Base-by-base conservation (phyloP, 1,139 yeast genomes). In the Pichia sp. region DNA sequence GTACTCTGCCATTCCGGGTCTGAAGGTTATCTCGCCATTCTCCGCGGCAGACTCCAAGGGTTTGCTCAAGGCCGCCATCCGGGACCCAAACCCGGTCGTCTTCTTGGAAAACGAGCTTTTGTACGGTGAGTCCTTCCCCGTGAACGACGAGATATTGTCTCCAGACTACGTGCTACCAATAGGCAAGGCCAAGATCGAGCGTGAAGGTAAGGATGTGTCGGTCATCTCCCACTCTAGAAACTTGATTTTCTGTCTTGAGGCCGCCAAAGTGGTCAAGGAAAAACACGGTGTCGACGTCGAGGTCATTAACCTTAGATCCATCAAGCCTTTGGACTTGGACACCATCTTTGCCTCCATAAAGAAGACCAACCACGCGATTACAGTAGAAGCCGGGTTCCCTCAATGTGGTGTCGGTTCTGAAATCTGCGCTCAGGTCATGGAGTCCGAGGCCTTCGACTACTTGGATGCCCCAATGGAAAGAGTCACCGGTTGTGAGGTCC, bases 401-500 rank as follows among this genome's bases (percentile, higher is more conserved):
- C 95, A 90, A 57, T 93, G 90, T 70, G 98, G 99, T 76, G 95
- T 95, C 64, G 99, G 99, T 68, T 89, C 98, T 55, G 99, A 95
- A 80, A 88, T 95, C 68, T 85, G 93, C 71, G 99, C 98, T 61
- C 97, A 90, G 76, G 81, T 95, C 70, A 90, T 93, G 97, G 99
- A 95, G 78, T 84, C 96, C 55, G 98, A 92, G 75, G 98, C 96
- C 55, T 93, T 93, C 66, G 99, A 95, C 76, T 89, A 90, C 82
- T 84, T 95, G 73, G 99, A 95, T 75, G 96, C 99, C 61, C 99
- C 99, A 65, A 93, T 93, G 64, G 96, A 87, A 77, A 90, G 99
- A 81, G 95, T 92, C 68, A 95, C 99, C 58, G 99, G 99, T 74
- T 95, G 98, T 71, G 99, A 95, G 77, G 97, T 92, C 42, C 99